Evolutionary conservation across 2,329 filamentous ascomycete genomes (phyloP), one percentile per base, ranked within the genome.

Genomic region (Aureobasidium leucospermi): DNA sequence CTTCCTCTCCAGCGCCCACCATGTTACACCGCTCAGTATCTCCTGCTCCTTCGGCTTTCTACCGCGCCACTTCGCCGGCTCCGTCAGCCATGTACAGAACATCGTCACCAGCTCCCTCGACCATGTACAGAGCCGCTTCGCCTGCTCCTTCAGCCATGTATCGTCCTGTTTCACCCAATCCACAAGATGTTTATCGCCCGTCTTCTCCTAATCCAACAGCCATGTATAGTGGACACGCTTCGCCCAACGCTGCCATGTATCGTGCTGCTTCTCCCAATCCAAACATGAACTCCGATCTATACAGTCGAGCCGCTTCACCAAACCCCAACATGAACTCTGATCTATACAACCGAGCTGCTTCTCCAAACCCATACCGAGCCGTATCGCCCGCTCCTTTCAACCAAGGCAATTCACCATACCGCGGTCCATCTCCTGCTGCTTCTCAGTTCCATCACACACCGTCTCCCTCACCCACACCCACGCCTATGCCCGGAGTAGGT

Each of bases 41-140:
- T 6, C 71, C 71, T 29, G 69, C 68, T 41, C 76, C 76, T 7
- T 70, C 72, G 23, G 39, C 73, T 52, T 62, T 69, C 53, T 64
- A 70, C 64, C 64, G 69, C 15, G 23, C 58, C 23, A 49, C 61
- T 16, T 62, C 60, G 11, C 60, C 60, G 11, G 58, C 57, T 29
- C 60, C 60, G 51, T 65, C 65, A 29, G 41, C 66, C 19, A 59
- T 58, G 23, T 68, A 65, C 46, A 66, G 66, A 6, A 63, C 64
- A 65, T 60, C 67, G 28, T 66, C 65, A 15, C 60, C 65, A 13
- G 61, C 60, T 11, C 61, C 63, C 36, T 63, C 59, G 6, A 61
- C 69, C 67, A 59, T 43, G 46, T 71, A 73, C 47, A 69, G 62
- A 46, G 39, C 60, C 9, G 9, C 49, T 13, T 63, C 60, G 13